Conservation (phyloP, 1,284 basidiomycete genomes). For the Lignosus rhinocerotis region DNA sequence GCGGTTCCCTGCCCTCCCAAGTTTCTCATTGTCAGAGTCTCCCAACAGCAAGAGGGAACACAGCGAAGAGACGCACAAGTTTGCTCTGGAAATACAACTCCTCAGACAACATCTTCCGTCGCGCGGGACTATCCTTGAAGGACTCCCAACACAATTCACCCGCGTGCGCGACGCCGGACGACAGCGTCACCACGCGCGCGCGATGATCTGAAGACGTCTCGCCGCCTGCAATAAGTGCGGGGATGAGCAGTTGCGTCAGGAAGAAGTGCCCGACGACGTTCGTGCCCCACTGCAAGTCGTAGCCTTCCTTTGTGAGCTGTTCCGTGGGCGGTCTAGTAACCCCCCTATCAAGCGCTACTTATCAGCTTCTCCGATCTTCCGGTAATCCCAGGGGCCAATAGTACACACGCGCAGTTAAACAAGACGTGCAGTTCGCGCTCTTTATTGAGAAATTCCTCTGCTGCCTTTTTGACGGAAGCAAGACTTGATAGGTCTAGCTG, state of each 20-base stretch:
- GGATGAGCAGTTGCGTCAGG: constrained; percentile 44
- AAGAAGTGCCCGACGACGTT: constrained; percentile 47
- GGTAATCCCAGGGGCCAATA: background rate
- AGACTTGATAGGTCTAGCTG: background rate
- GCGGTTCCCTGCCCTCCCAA: background rate
- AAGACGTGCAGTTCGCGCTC: background rate
- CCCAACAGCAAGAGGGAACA: background rate
- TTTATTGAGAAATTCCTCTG: background rate
- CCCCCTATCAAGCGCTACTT: background rate
- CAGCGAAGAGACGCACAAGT: constrained; percentile 30
- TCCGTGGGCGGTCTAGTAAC: constrained; percentile 30
- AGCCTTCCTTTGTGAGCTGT: constrained; percentile 44
- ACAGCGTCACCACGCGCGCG: constrained; percentile 43
- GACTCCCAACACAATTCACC: constrained; percentile 32
- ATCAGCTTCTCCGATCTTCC: too few species aligned
- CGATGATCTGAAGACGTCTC: constrained; percentile 35
- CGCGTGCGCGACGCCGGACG: constrained; percentile 36
- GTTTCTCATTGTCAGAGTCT: too few species aligned
- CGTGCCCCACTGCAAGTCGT: constrained; percentile 52
- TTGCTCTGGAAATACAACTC: constrained; percentile 46
- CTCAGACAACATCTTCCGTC: constrained; percentile 29
- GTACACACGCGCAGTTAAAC: background rate
- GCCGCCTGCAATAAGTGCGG: constrained; percentile 37
- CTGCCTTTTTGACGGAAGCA: background rate
- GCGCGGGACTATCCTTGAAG: constrained; percentile 30